A percentile compares a stretch with the other conserved stretches of the same genome.
Conservation (phyloP, 176 grass and related monocot genomes). For the Oryza australiensis region DNA sequence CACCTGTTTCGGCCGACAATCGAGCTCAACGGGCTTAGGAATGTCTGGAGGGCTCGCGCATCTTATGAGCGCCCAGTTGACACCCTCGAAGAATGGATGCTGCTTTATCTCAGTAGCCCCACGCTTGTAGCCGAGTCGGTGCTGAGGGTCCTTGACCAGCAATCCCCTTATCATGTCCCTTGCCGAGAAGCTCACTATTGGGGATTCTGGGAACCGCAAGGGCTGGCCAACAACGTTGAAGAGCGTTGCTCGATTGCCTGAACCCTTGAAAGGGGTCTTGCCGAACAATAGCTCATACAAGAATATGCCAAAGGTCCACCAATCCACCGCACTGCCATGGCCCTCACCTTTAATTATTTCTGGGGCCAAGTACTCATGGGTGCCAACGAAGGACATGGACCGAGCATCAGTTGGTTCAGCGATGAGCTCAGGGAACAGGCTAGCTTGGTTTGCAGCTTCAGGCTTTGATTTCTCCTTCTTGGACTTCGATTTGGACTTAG, state of each 20-base stretch:
- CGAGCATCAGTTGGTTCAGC: slow-evolving; percentile 85
- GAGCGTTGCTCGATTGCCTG: slow-evolving; percentile 80
- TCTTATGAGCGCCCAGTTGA: slow-evolving; percentile 87
- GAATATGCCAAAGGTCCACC: slow-evolving; percentile 95
- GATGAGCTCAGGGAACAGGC: slow-evolving; percentile 73
- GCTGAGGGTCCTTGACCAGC: slow-evolving; percentile 79
- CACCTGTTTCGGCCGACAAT: slow-evolving; percentile 49
- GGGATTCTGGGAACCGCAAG: slow-evolving; percentile 70
- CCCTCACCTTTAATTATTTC: slow-evolving; percentile 92
- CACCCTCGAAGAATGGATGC: slow-evolving; percentile 80
- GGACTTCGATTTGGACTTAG: slow-evolving; percentile 61
- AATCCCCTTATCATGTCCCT: slow-evolving; percentile 82
- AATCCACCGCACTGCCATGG: slow-evolving; percentile 79
- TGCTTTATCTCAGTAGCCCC: slow-evolving; percentile 84
- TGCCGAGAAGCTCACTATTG: slow-evolving; percentile 65
- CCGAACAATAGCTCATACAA: slow-evolving; percentile 79
- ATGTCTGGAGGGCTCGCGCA: slow-evolving; percentile 78
- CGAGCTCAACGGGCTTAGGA: slow-evolving; percentile 63
- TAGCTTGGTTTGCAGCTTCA: slow-evolving; percentile 61
- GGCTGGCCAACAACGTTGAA: slow-evolving; percentile 82
- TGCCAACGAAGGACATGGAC: slow-evolving; percentile 95
- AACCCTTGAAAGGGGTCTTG: slow-evolving; percentile 87
- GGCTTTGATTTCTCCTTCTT: slow-evolving; percentile 68
- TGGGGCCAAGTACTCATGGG: slow-evolving; percentile 92
- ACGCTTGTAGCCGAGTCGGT: slow-evolving; percentile 67